Conservation (phyloP, 352 stramenopile species). For the Halophytophthora batemanensis region DNA sequence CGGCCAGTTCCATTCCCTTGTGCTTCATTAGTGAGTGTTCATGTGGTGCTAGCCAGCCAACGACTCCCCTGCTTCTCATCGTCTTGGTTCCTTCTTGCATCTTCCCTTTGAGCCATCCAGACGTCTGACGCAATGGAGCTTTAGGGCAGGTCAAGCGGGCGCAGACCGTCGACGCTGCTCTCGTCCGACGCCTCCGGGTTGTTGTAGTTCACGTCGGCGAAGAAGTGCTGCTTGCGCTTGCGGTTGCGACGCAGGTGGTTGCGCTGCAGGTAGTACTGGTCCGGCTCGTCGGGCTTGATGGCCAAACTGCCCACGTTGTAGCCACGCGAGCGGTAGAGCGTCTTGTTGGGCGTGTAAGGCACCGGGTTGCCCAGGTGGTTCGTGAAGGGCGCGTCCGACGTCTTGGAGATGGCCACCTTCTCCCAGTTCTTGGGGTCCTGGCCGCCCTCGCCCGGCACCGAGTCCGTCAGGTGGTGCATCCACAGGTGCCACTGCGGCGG, state of each 20-base stretch:
- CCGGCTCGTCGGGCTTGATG: slow-evolving; percentile 52
- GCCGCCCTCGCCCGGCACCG: slow-evolving; percentile 44
- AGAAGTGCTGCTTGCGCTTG: slow-evolving; percentile 59
- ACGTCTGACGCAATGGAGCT: neutral
- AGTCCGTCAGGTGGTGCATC: slow-evolving; percentile 83
- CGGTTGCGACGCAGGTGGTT: slow-evolving; percentile 66
- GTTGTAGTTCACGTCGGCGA: slow-evolving; percentile 85
- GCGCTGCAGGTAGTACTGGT: slow-evolving; percentile 84
- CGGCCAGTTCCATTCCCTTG: no score
- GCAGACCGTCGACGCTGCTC: slow-evolving; percentile 48
- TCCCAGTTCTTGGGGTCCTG: slow-evolving; percentile 74
- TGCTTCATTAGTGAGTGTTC: no score
- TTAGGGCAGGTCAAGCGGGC: slow-evolving; percentile 67
- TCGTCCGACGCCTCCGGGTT: slow-evolving; percentile 45
- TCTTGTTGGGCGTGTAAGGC: slow-evolving; percentile 76
- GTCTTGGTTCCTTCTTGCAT: neutral
- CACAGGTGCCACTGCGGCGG: slow-evolving; percentile 83
- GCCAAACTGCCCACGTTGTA: slow-evolving; percentile 79
- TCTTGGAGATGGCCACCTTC: slow-evolving; percentile 48
- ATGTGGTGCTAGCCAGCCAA: no score
- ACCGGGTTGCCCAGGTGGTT: slow-evolving; percentile 67
- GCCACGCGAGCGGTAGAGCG: slow-evolving; percentile 70
- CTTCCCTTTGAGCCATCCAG: neutral
- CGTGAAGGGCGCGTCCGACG: slow-evolving; percentile 63
- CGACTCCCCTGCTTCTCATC: no score